These are phyloP conservation scores for Teratosphaeria pseudoeucalypti DNA, from an alignment of 2,329 filamentous ascomycete genomes.

Conservation along the genomic window DNA sequence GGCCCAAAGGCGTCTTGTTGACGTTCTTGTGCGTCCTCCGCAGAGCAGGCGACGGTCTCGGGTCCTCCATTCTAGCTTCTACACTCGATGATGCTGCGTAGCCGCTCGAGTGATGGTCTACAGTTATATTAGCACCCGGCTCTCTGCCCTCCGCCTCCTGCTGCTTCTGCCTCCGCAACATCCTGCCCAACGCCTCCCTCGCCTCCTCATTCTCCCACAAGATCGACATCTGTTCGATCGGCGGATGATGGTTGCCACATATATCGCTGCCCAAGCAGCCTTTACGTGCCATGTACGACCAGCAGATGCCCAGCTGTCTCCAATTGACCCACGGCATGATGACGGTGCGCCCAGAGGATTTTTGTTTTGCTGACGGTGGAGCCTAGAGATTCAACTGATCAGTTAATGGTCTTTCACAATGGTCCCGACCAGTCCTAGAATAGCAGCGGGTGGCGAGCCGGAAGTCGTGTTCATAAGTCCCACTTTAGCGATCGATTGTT, in stretches of 20 bases:
- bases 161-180: background rate
- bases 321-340: slow-evolving; percentile 16
- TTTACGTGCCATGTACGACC: slow-evolving; percentile 9
- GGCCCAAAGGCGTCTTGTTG: background rate
- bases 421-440: too few relatives aligned
- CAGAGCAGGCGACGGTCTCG: background rate
- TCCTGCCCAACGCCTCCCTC: background rate
- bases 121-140: background rate
- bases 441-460: too few relatives aligned
- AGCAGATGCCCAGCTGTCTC: slow-evolving; percentile 16
- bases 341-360: background rate
- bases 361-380: too few relatives aligned
- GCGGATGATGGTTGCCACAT: slow-evolving; percentile 13
- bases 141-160: background rate
- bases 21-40: background rate
- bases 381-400: too few relatives aligned
- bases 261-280: slow-evolving; percentile 4
- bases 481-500: too few relatives aligned
- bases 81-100: background rate
- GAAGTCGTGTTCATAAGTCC: too few relatives aligned
- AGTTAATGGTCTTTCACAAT: too few relatives aligned
- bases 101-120: background rate
- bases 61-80: background rate
- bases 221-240: slow-evolving; percentile 3
- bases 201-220: slow-evolving; percentile 11